Conservation (phyloP, 768 basidiomycete species). For the Tremella yokohamensis region DNA sequence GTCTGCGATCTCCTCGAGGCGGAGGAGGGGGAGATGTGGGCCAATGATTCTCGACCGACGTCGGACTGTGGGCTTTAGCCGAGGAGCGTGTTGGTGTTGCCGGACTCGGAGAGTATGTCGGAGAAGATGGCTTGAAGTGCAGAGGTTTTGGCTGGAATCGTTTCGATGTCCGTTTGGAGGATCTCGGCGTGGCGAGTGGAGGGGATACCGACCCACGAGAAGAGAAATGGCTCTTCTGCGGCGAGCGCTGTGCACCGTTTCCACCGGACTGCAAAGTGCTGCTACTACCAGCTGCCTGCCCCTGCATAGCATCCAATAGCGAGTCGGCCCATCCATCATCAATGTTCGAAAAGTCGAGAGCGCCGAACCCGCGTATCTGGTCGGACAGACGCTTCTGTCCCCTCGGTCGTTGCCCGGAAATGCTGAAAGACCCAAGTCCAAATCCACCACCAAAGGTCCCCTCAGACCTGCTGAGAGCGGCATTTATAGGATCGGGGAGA, state of each 20-base stretch:
- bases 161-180: background rate
- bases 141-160: background rate
- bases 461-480: background rate
- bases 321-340: slow-evolving; percentile 14
- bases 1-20: background rate
- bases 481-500: background rate
- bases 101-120: background rate
- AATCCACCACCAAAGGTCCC: too few relatives aligned
- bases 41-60: background rate
- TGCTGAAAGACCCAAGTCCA: background rate
- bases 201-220: too few relatives aligned
- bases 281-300: background rate
- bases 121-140: background rate
- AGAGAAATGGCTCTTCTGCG: background rate
- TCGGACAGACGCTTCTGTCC: slow-evolving; percentile 23
- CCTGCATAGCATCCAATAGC: slow-evolving; percentile 5
- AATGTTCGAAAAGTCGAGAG: slow-evolving; percentile 5
- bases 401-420: background rate
- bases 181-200: background rate
- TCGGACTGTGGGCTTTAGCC: background rate
- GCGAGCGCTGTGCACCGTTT: background rate
- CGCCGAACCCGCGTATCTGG: slow-evolving; percentile 27
- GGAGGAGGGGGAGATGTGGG: slow-evolving; percentile 19
- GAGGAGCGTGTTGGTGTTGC: background rate
- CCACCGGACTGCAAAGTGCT: background rate